Base-by-base conservation (phyloP, 805 yeast genomes). In the Hemisphaericaspora nanyangensis region DNA sequence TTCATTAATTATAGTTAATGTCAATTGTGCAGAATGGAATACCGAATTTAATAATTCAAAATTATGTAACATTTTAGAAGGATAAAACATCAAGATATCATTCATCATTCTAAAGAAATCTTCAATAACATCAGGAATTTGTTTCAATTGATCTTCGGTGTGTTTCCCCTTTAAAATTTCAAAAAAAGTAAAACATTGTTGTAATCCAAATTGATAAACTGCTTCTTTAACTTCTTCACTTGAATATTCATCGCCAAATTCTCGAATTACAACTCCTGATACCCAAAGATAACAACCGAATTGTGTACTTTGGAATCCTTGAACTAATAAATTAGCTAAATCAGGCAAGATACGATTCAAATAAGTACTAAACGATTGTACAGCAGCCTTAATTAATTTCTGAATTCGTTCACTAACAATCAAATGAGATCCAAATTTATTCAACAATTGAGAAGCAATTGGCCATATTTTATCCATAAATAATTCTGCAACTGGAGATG, bases 271-370 rank as follows among this genome's bases (percentile, higher is more conserved):
- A 7, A 84, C 72, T 7, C 96, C 97, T 2, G 95, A 82, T 11
- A 86, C 91, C 93, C 95, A 90, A 40, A 90, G 63, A 55, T 83
- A 89, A 56, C 95, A 86, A 4, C 96, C 97, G 52, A 66, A 77
- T 26, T 79, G 76, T 16, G 83, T 82, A 19, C 64, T 63, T 32
- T 79, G 72, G 63, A 88, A 90, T 1, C 95, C 93, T 28, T 72
- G 70, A 16, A 77, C 82, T 39, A 89, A 70, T 35, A 82, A 61
- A 39, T 74, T 80, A 1, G 88, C 87, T 28, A 88, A 74, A 11
- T 76, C 70, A 3, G 79, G 75, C 15, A 90, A 64, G 17, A 85
- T 68, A 3, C 85, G 81, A 17, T 68, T 55, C 42, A 85, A 56
- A 50, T 70, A 80, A 8, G 70, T 63, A 38, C 75, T 75, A 56